A percentile compares a stretch with the other conserved stretches of the same genome.
phyloP scores from a whole-genome alignment of 2,329 filamentous ascomycete species.

The Fusarium udum region DNA sequence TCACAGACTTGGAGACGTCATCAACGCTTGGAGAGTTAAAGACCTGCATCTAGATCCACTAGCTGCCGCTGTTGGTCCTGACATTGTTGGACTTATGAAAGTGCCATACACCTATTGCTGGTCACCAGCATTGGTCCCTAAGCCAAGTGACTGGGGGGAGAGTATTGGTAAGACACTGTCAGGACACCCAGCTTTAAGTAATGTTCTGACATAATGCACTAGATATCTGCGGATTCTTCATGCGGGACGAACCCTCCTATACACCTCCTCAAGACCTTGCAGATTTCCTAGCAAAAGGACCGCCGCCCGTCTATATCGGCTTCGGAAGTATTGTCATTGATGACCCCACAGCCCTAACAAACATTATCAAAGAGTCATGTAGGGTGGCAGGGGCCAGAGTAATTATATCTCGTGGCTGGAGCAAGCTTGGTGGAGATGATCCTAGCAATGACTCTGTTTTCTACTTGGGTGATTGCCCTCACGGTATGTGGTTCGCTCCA shows the following conservation, averaged over 20 bases:
- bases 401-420: constrained; percentile 79
- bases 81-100: constrained; percentile 74
- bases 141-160: constrained; percentile 72
- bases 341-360: constrained; percentile 72
- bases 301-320: constrained; percentile 75
- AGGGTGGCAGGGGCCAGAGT: constrained; percentile 71
- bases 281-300: constrained; percentile 64
- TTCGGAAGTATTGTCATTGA: constrained; percentile 81
- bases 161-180: constrained; percentile 63
- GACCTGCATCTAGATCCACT: constrained; percentile 77
- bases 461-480: constrained; percentile 1
- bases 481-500: background rate
- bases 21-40: constrained; percentile 76
- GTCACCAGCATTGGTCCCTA: constrained; percentile 72
- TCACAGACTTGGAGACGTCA: constrained; percentile 70
- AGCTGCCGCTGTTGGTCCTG: constrained; percentile 79
- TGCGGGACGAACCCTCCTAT: constrained; percentile 71
- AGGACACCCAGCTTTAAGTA: no score
- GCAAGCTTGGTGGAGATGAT: constrained; percentile 40
- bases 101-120: constrained; percentile 80
- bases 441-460: background rate
- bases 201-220: no score
- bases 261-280: constrained; percentile 63
- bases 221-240: constrained; percentile 80
- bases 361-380: constrained; percentile 76